Conservation (phyloP, 1,284 basidiomycete species). For the Leccinum insigne region DNA sequence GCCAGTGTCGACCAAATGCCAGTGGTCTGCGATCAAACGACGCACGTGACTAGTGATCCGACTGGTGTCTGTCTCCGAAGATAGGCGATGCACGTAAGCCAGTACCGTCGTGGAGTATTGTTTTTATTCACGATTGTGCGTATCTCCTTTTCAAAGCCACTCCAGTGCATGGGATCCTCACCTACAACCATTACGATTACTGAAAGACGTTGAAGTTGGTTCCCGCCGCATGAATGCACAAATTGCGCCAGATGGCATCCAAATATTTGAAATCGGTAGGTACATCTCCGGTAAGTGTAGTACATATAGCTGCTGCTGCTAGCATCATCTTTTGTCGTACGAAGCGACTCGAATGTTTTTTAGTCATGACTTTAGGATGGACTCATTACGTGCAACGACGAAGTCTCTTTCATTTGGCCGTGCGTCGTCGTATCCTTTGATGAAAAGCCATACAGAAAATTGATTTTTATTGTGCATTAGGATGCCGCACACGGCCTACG, state of each 20-base stretch:
- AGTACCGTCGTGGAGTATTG: no score
- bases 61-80: no score
- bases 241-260: background rate
- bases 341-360: background rate
- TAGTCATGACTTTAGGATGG: constrained; percentile 19
- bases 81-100: no score
- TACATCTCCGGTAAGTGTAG: constrained; percentile 13
- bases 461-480: background rate
- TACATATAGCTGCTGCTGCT: no score
- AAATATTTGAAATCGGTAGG: constrained; percentile 7
- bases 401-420: constrained; percentile 19
- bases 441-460: background rate
- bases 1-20: no score
- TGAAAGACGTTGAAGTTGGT: background rate
- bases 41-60: no score
- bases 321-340: background rate
- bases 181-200: background rate
- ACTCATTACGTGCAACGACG: constrained; percentile 14
- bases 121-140: constrained; percentile 1
- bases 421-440: constrained; percentile 4
- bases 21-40: no score
- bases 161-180: background rate
- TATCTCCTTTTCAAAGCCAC: background rate
- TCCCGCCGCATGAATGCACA: constrained; percentile 6
- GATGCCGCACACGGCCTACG: constrained; percentile 11